Evolutionary conservation across 2,329 filamentous ascomycete species (phyloP).

Genomic region (Fusarium hainanense): DNA sequence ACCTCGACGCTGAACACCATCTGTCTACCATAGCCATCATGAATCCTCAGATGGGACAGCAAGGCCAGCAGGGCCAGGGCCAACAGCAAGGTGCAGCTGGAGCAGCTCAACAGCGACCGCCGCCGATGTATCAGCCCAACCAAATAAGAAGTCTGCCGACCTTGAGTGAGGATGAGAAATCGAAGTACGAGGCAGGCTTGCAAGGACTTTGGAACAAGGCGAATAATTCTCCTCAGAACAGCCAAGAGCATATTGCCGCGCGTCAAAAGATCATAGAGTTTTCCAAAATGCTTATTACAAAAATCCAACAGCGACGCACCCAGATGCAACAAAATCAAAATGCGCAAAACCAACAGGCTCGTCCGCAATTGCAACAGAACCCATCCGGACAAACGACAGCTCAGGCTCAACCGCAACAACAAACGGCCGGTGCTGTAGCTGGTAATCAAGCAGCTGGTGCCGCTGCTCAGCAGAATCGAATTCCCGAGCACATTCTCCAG

Average conservation of each 20-base stretch:
- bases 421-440: constrained; percentile 14
- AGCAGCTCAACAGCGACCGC: constrained; percentile 42
- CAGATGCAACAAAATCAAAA: constrained; percentile 47
- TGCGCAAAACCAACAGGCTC: constrained; percentile 43
- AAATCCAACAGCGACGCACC: constrained; percentile 58
- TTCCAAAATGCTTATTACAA: constrained; percentile 65
- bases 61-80: constrained; percentile 42
- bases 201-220: constrained; percentile 65
- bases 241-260: constrained; percentile 61
- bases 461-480: constrained; percentile 46
- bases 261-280: constrained; percentile 70
- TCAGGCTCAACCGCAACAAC: constrained; percentile 40
- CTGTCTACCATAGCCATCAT: constrained; percentile 19
- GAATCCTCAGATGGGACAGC: constrained; percentile 45
- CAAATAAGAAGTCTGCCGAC: constrained; percentile 63
- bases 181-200: constrained; percentile 69
- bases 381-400: constrained; percentile 30
- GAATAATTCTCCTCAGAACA: constrained; percentile 60
- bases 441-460: constrained; percentile 30
- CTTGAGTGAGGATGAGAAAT: constrained; percentile 65
- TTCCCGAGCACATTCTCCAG: constrained; percentile 58
- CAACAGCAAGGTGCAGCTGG: constrained; percentile 41
- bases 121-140: constrained; percentile 62
- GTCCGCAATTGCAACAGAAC: constrained; percentile 39
- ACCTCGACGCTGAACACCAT: not conserved